These are phyloP conservation scores for Pythium rishiriense DNA, from an alignment of 352 stramenopile genomes.

Conservation along the genomic window DNA sequence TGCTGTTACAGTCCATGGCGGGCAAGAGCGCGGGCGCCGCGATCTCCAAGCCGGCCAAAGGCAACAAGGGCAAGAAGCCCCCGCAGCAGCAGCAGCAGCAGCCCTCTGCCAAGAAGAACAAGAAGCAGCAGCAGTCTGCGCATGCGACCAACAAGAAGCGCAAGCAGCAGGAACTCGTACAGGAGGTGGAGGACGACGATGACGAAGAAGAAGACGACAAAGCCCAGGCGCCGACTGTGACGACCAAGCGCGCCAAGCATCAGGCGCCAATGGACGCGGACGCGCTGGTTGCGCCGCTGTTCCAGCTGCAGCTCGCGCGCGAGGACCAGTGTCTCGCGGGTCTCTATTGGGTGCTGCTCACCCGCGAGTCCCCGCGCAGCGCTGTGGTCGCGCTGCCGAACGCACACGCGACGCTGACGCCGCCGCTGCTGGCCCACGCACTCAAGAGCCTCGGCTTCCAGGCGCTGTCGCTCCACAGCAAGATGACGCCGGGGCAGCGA, in stretches of 20 bases:
- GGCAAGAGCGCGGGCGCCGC: not conserved
- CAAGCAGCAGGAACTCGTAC: constrained; percentile 4
- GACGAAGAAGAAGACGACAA: not conserved
- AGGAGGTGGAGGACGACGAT: not conserved
- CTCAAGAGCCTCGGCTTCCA: constrained; percentile 63
- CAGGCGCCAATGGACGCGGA: constrained; percentile 6
- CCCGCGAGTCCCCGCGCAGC: constrained; percentile 36
- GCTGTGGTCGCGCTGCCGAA: constrained; percentile 58
- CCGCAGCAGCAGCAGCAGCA: constrained; percentile 1
- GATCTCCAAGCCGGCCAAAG: not conserved
- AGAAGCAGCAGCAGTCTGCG: constrained; percentile 1
- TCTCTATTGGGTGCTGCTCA: constrained; percentile 63
- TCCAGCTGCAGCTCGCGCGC: constrained; percentile 17
- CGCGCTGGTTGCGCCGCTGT: constrained; percentile 1
- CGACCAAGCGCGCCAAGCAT: constrained; percentile 4
- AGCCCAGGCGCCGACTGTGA: not conserved
- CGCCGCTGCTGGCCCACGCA: constrained; percentile 40
- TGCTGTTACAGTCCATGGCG: constrained; percentile 32
- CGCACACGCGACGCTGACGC: constrained; percentile 21
- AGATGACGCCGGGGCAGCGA: constrained; percentile 61
- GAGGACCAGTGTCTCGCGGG: constrained; percentile 43
- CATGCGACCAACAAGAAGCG: constrained; percentile 16
- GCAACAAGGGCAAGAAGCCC: constrained; percentile 10
- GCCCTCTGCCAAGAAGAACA: not conserved
- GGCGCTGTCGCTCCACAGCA: constrained; percentile 63